Evolutionary conservation across 371 early-diverging fungal genomes (phyloP).

Genomic region (Paraphysoderma sedebokerense): DNA sequence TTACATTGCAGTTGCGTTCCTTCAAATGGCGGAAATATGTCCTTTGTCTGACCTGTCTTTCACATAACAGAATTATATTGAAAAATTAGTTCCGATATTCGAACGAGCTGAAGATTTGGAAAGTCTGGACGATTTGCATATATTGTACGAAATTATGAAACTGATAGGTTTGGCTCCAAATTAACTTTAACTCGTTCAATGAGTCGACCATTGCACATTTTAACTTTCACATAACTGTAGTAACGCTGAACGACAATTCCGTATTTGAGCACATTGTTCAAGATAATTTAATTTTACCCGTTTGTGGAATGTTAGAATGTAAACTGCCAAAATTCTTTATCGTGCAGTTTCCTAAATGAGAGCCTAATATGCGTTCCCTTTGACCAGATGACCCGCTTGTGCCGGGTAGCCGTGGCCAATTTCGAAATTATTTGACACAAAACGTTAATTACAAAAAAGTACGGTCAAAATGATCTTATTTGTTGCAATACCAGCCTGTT

Average conservation of each 20-base stretch:
- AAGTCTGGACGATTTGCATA: conserved; percentile 43
- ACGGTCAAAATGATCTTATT: not conserved
- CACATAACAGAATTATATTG: conserved; percentile 41
- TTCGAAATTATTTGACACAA: not conserved
- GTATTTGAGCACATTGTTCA: conserved; percentile 51
- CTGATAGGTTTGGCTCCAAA: conserved; percentile 37
- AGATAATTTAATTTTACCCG: no score
- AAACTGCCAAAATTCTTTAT: no score
- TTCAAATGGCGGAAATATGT: no score
- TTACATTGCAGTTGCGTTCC: no score
- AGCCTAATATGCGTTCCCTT: no score
- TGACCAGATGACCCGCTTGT: no score
- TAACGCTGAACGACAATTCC: conserved; percentile 40
- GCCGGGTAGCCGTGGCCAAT: no score
- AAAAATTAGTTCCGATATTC: conserved; percentile 47
- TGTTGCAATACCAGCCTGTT: no score
- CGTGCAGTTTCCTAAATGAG: no score
- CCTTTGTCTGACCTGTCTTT: no score
- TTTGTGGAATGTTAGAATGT: no score
- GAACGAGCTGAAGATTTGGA: conserved; percentile 73
- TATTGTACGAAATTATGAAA: conserved; percentile 47
- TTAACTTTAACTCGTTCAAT: not conserved
- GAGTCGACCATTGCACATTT: not conserved
- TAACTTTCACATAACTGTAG: no score
- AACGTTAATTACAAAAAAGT: not conserved